These are phyloP conservation scores for Fraxinus paxiana DNA, from an alignment of 305 asterid genomes.

Conservation along the genomic window DNA sequence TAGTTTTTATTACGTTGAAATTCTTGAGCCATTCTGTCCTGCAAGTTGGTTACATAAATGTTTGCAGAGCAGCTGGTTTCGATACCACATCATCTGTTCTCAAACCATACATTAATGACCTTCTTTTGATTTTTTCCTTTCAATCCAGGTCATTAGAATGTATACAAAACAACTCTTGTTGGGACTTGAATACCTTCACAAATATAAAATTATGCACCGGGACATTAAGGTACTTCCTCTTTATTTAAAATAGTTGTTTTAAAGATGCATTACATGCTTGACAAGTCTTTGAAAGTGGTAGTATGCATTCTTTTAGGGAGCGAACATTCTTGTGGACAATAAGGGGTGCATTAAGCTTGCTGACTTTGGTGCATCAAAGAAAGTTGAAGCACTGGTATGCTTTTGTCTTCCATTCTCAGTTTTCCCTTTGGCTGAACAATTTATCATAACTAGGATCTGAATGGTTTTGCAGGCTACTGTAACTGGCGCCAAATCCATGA, in stretches of 20 bases:
- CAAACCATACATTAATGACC: not conserved
- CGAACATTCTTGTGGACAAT: slow-evolving; percentile 88
- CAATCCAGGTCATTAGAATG: slow-evolving; percentile 80
- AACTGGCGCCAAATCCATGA: slow-evolving; percentile 97
- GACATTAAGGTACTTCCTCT: slow-evolving; percentile 69
- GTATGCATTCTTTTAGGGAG: slow-evolving; percentile 53
- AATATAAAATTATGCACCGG: slow-evolving; percentile 87
- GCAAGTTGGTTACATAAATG: not conserved
- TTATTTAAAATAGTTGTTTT: slow-evolving; percentile 8
- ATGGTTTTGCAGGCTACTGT: slow-evolving; percentile 74
- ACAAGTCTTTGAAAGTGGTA: slow-evolving; percentile 6
- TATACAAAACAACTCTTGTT: slow-evolving; percentile 76
- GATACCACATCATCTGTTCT: not conserved
- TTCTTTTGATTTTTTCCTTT: not conserved
- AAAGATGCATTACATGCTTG: slow-evolving; percentile 3
- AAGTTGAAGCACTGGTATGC: slow-evolving; percentile 84
- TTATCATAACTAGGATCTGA: slow-evolving; percentile 23
- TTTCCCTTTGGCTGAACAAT: slow-evolving; percentile 16
- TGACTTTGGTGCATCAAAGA: slow-evolving; percentile 96
- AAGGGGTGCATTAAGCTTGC: slow-evolving; percentile 95
- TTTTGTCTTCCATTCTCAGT: slow-evolving; percentile 4
- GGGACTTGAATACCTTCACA: slow-evolving; percentile 83
- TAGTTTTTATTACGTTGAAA: not conserved
- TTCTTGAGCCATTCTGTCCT: not conserved
- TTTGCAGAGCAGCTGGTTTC: not conserved